A percentile compares a stretch with the other conserved stretches of the same genome.
phyloP scores from a whole-genome alignment of 179 eudicot genomes.

The Spergularia azorica region DNA sequence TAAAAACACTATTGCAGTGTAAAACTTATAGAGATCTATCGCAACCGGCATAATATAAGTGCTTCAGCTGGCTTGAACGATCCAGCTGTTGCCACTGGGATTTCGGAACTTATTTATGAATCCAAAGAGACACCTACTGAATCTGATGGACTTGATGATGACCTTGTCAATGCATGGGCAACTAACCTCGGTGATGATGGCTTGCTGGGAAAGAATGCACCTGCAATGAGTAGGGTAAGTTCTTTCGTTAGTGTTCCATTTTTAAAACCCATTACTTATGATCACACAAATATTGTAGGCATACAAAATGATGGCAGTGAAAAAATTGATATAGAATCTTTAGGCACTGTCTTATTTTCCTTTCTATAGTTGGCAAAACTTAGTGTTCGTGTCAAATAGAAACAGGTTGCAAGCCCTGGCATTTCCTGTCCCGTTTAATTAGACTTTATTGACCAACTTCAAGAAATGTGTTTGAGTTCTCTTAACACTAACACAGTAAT shows the following conservation, averaged over 20 bases:
- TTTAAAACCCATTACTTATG: background rate
- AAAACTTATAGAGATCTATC: conserved; percentile 89
- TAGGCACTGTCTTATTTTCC: too few species aligned
- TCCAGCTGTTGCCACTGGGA: conserved; percentile 96
- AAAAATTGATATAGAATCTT: too few species aligned
- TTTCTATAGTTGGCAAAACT: too few species aligned
- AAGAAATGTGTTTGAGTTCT: too few species aligned
- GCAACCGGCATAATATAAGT: conserved; percentile 87
- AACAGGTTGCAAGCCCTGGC: too few species aligned
- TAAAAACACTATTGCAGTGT: conserved; percentile 51
- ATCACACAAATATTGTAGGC: conserved; percentile 2
- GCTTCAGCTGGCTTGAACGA: conserved; percentile 85
- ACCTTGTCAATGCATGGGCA: conserved; percentile 97
- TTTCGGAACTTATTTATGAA: conserved; percentile 94
- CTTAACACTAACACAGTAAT: too few species aligned
- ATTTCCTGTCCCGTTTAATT: too few species aligned
- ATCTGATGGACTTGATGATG: conserved; percentile 83
- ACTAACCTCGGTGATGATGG: conserved; percentile 96
- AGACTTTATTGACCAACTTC: too few species aligned
- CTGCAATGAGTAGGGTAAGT: conserved; percentile 94
- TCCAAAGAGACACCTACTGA: conserved; percentile 44
- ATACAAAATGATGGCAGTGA: background rate
- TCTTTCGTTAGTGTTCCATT: background rate
- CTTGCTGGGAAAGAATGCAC: conserved; percentile 85
- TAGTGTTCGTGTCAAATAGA: too few species aligned